These are phyloP conservation scores for Pichia thaimueangensis DNA, from an alignment of 805 yeast species.

Conservation along the genomic window DNA sequence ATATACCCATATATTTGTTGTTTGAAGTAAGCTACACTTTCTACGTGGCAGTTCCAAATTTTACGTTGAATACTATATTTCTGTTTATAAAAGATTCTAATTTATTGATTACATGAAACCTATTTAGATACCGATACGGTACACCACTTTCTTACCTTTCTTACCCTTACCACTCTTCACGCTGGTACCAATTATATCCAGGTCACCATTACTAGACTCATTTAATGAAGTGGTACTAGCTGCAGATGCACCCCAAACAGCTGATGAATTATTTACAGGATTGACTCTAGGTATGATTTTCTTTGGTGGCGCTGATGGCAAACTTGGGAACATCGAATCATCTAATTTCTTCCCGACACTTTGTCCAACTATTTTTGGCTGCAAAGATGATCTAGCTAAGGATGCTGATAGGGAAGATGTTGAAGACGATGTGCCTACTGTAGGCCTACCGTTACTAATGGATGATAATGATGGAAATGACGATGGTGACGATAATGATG, in stretches of 20 bases:
- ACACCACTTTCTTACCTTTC: conserved; percentile 49
- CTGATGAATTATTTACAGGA: conserved; percentile 31
- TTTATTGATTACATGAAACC: too few relatives aligned
- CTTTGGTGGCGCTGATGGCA: conserved; percentile 36
- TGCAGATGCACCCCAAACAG: conserved; percentile 28
- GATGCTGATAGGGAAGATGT: not conserved
- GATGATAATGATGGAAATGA: conserved; percentile 9
- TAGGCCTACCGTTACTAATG: not conserved
- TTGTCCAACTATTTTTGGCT: conserved; percentile 9
- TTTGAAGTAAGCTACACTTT: too few relatives aligned
- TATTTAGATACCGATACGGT: conserved; percentile 37
- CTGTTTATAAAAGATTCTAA: too few relatives aligned
- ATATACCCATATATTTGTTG: too few relatives aligned
- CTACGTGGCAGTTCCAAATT: too few relatives aligned
- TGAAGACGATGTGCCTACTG: not conserved
- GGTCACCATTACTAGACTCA: conserved; percentile 17
- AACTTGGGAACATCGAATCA: conserved; percentile 27
- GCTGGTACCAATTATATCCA: conserved; percentile 18
- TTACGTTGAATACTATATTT: too few relatives aligned
- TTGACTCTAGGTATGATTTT: conserved; percentile 52
- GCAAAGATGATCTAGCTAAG: not conserved
- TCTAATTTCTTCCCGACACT: too few relatives aligned
- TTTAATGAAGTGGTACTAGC: not conserved
- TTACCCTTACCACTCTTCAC: conserved; percentile 29
- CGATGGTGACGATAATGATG: conserved; percentile 10